These are phyloP conservation scores for Haemoproteus tartakovskyi DNA, from an alignment of 169 alveolate species.

Conservation along the genomic window DNA sequence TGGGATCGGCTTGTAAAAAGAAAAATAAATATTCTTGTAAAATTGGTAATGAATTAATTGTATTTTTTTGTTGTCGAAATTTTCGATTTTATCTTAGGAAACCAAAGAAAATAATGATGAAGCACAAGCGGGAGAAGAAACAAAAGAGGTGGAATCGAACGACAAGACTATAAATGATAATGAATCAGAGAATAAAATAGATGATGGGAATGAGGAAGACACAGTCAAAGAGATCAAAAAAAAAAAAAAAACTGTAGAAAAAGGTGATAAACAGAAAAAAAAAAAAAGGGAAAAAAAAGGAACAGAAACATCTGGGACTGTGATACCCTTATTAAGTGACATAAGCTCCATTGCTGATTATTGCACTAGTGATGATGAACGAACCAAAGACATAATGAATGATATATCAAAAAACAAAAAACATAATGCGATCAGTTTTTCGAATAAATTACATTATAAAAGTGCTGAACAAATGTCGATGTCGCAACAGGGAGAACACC, in stretches of 20 bases:
- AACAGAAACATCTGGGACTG: constrained; percentile 29
- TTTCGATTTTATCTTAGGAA: background rate
- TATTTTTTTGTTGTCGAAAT: background rate
- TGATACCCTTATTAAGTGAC: constrained; percentile 61
- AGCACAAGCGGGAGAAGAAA: background rate
- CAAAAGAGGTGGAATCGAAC: no score
- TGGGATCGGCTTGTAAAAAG: no score
- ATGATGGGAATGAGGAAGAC: background rate
- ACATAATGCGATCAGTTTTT: background rate
- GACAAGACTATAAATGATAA: background rate
- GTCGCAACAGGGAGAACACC: background rate
- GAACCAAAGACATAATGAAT: background rate
- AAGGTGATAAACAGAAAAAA: constrained; percentile 3
- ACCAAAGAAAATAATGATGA: background rate
- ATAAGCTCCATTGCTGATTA: constrained; percentile 52
- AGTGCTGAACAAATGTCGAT: background rate
- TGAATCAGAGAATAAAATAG: background rate
- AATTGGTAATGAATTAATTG: background rate
- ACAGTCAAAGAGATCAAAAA: background rate
- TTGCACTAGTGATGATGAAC: constrained; percentile 35
- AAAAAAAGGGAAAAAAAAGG: background rate
- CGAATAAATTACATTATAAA: no score
- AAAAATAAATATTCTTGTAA: no score
- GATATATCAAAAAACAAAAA: background rate
- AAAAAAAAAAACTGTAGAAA: background rate